Conservation (phyloP, 306 rosid species). For the Geum urbanum region DNA sequence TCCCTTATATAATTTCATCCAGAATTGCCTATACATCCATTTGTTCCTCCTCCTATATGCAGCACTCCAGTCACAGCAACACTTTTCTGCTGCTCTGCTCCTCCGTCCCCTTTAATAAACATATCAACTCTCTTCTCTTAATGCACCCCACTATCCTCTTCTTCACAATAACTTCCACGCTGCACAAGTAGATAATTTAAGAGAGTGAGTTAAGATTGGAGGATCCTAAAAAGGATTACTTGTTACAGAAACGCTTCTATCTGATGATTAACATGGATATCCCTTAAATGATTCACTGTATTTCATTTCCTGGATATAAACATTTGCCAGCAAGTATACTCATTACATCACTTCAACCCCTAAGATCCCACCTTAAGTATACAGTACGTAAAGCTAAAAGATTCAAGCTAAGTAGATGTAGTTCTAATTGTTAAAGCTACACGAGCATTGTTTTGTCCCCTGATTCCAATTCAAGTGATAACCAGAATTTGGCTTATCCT, state of each 20-base stretch:
- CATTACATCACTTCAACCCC: not conserved
- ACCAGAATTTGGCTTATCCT: not conserved
- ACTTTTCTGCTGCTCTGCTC: slow-evolving; percentile 3
- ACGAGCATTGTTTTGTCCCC: not conserved
- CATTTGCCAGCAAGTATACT: not conserved
- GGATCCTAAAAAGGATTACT: not conserved
- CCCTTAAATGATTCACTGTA: not conserved
- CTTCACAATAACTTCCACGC: slow-evolving; percentile 71
- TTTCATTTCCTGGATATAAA: not conserved
- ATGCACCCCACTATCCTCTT: slow-evolving; percentile 12
- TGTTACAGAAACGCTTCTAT: not conserved
- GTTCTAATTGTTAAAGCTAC: not conserved
- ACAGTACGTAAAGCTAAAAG: not conserved
- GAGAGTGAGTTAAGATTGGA: not conserved
- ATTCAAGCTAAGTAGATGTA: not conserved
- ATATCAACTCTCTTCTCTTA: slow-evolving; percentile 6
- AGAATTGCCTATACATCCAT: slow-evolving; percentile 19
- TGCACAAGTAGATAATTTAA: slow-evolving; percentile 31
- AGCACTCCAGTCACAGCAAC: slow-evolving; percentile 32
- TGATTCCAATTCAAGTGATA: not conserved
- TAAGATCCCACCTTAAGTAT: not conserved
- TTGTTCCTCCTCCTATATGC: slow-evolving; percentile 21
- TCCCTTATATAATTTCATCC: slow-evolving; percentile 11
- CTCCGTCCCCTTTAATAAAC: not conserved
- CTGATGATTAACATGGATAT: not conserved